A percentile compares a stretch with the other conserved stretches of the same genome.
These are phyloP conservation scores for Phymatotrichopsis omnivora DNA, from an alignment of 2,329 filamentous ascomycete genomes.

Conservation along the genomic window DNA sequence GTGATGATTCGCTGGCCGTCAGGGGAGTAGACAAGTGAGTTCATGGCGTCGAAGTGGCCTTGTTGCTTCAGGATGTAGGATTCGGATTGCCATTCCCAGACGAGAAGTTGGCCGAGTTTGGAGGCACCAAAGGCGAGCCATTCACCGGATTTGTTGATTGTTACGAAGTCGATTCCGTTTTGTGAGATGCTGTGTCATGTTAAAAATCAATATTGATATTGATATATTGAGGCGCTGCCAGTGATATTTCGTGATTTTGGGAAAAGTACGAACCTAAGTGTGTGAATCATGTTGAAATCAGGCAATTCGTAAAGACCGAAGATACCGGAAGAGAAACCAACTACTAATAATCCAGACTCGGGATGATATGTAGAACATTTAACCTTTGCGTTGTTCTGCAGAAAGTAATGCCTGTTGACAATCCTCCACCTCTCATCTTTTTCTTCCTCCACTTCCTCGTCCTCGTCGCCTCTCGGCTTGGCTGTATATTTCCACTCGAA, in stretches of 20 bases:
- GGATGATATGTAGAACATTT: constrained; percentile 87
- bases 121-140: constrained; percentile 97
- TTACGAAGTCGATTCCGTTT: constrained; percentile 89
- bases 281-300: constrained; percentile 91
- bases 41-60: constrained; percentile 93
- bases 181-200: constrained; percentile 69
- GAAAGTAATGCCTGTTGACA: constrained; percentile 82
- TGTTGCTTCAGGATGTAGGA: constrained; percentile 98
- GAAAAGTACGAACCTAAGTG: constrained; percentile 42
- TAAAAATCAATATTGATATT: constrained; percentile 19
- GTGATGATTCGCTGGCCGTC: constrained; percentile 91
- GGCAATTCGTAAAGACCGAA: constrained; percentile 95
- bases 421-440: constrained; percentile 80
- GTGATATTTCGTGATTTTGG: background rate
- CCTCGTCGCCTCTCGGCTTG: constrained; percentile 51
- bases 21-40: constrained; percentile 82
- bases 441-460: constrained; percentile 50
- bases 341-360: constrained; percentile 80
- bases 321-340: constrained; percentile 86
- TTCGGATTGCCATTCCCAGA: constrained; percentile 99
- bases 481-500: constrained; percentile 83
- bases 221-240: background rate
- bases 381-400: constrained; percentile 78
- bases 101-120: constrained; percentile 86
- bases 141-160: constrained; percentile 87